Evolutionary conservation across 2,329 filamentous ascomycete species (phyloP).

Genomic region (Simplicillium aogashimaense): DNA sequence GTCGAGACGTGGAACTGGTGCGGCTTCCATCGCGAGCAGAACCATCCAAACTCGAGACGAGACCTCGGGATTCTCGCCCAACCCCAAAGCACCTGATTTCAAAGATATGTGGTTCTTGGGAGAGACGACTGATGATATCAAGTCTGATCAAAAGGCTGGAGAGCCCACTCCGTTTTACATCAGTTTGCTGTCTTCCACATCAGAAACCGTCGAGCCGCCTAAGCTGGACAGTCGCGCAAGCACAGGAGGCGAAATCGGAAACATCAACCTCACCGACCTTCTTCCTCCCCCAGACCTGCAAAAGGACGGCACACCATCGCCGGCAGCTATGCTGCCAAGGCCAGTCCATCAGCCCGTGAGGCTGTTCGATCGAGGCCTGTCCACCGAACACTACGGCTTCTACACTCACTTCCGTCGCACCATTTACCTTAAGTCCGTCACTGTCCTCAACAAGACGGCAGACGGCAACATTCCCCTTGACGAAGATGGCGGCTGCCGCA

Average conservation of each 20-base stretch:
- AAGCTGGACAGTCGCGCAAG: conserved; percentile 14
- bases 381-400: conserved; percentile 85
- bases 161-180: conserved; percentile 87
- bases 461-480: conserved; percentile 36
- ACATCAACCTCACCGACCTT: conserved; percentile 21
- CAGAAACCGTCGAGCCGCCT: conserved; percentile 19
- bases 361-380: conserved; percentile 72
- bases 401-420: conserved; percentile 86
- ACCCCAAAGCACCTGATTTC: conserved; percentile 47
- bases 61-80: conserved; percentile 29
- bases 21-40: conserved; percentile 13
- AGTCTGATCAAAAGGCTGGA: conserved; percentile 59
- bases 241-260: conserved; percentile 7
- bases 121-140: conserved; percentile 71
- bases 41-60: conserved; percentile 11
- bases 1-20: conserved; percentile 15
- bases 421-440: conserved; percentile 63
- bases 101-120: conserved; percentile 74
- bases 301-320: conserved; percentile 60
- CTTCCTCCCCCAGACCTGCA: conserved; percentile 57
- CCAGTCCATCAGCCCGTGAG: conserved; percentile 69
- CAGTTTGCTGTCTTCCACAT: conserved; percentile 48
- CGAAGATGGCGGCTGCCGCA: conserved; percentile 41
- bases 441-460: conserved; percentile 32
- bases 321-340: conserved; percentile 62